These are phyloP conservation scores for Acanthamoeba royreba DNA, from an alignment of 208 protist genomes.

Conservation along the genomic window DNA sequence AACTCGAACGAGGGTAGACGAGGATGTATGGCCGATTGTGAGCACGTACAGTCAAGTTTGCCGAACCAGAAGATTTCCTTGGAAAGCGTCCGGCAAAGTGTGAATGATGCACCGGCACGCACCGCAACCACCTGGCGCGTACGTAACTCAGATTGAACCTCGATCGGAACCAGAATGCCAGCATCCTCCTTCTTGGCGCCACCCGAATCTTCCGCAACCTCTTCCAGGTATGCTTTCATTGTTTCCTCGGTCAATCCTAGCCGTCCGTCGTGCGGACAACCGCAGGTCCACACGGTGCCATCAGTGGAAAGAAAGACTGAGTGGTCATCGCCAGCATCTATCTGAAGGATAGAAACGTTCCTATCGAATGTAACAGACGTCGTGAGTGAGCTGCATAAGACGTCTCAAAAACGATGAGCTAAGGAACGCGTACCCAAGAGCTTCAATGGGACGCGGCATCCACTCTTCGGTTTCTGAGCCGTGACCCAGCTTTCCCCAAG, in stretches of 20 bases:
- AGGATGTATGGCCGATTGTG: not conserved
- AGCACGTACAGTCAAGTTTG: not conserved
- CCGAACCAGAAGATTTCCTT: not conserved
- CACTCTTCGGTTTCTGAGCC: constrained; percentile 6
- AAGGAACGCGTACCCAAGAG: not conserved
- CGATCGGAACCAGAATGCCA: not conserved
- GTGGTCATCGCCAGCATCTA: not conserved
- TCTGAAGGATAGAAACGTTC: not conserved
- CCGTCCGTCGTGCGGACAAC: not conserved
- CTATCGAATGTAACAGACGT: not conserved
- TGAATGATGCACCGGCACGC: not conserved
- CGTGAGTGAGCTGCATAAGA: too few species aligned
- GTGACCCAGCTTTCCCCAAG: constrained; percentile 22
- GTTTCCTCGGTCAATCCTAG: not conserved
- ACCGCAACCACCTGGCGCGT: not conserved
- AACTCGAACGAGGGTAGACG: not conserved
- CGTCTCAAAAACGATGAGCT: too few species aligned
- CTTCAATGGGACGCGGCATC: not conserved
- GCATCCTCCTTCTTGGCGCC: not conserved
- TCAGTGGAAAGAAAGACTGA: not conserved
- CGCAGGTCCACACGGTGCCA: constrained; percentile 13
- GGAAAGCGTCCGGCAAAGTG: not conserved
- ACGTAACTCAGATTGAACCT: not conserved
- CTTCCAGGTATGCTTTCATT: not conserved
- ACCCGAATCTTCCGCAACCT: not conserved